Percentiles rank a stretch among this genome's conserved stretches.
Evolutionary conservation across 2,329 filamentous ascomycete genomes (phyloP).

Genomic region (Beauveria caledonica): DNA sequence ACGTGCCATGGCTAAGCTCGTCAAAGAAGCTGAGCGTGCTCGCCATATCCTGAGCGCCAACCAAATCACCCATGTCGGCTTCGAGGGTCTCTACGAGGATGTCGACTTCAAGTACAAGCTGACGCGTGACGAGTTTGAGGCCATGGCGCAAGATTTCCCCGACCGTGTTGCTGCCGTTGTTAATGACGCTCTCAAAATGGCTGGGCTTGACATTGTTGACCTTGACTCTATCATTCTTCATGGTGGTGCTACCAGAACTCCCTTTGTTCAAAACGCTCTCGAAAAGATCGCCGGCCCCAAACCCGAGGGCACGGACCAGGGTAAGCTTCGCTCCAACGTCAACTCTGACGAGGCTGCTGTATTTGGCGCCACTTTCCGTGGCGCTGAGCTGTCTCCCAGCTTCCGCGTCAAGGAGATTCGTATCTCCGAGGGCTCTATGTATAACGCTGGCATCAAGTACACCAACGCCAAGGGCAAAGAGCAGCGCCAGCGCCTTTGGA

Average conservation of each 20-base stretch:
- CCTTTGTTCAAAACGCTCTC: slow-evolving; percentile 85
- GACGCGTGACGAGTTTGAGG: slow-evolving; percentile 70
- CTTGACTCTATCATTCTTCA: slow-evolving; percentile 89
- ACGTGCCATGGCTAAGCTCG: slow-evolving; percentile 79
- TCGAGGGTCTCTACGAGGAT: slow-evolving; percentile 87
- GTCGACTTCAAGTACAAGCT: slow-evolving; percentile 92
- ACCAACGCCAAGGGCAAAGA: slow-evolving; percentile 58
- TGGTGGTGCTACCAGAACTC: slow-evolving; percentile 81
- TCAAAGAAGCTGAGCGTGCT: slow-evolving; percentile 81
- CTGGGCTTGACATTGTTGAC: slow-evolving; percentile 64
- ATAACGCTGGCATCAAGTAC: slow-evolving; percentile 70
- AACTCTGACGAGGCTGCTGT: slow-evolving; percentile 96
- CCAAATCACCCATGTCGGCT: slow-evolving; percentile 66
- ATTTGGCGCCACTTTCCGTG: slow-evolving; percentile 91
- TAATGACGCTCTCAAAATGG: slow-evolving; percentile 63
- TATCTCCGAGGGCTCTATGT: slow-evolving; percentile 66
- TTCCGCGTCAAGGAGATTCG: slow-evolving; percentile 98
- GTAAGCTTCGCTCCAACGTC: slow-evolving; percentile 82
- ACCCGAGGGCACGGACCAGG: slow-evolving; percentile 38
- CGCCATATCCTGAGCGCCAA: slow-evolving; percentile 93
- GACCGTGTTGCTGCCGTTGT: slow-evolving; percentile 62
- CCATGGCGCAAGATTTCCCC: slow-evolving; percentile 59
- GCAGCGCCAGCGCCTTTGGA: slow-evolving; percentile 76
- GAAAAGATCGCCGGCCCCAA: slow-evolving; percentile 64
- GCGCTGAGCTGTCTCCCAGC: slow-evolving; percentile 81